Base-by-base conservation (phyloP, 352 stramenopile species). In the Pythium sp. region DNA sequence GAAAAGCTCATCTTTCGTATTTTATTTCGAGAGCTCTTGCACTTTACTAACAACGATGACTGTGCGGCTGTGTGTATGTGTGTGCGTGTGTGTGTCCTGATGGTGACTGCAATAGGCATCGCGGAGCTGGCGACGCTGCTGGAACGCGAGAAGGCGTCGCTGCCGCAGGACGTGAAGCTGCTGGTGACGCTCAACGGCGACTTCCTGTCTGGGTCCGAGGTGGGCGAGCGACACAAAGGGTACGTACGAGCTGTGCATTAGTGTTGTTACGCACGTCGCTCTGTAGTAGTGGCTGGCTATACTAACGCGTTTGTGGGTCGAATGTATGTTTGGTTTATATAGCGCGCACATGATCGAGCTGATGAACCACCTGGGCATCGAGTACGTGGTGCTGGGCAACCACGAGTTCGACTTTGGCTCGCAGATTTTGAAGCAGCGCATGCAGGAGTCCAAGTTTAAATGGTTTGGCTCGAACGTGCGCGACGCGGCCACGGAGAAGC, bases 371-470 rank as follows among this genome's bases (percentile, higher is more conserved):
- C 68, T 93, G 47, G 77, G 71, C 12, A 84, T 93, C 51, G 73
- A 89, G 38, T 93, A 91, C 69, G 80, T 91, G 30, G 85, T 93
- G 26, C 58, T 91, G 64, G 86, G 86, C 38, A 93, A 93, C 71
- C 86, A 93, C 73, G 86, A 93, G 68, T 93, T 92, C 57, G 86
- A 93, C 58, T 93, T 91, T 64, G 86, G 86, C 0, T 72, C 73
- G 1, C 54, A 81, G 5, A 72, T 86, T 43, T 68, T 93, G 6
- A 76, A 80, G 24, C 34, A 81, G 30, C 80, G 81, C 24, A 89
- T 93, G 70, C 66, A 55, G 1, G 76, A 81, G 46, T 89, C 86
- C 6, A 80, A 73, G 30, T 87, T 86, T 62, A 89, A 88, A 69
- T 92, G 83, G 80, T 89, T 92, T 61, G 86, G 86, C 14, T 90